Conservation (phyloP, 495 filamentous ascomycete species). For the Saxophila tyrrhenica region DNA sequence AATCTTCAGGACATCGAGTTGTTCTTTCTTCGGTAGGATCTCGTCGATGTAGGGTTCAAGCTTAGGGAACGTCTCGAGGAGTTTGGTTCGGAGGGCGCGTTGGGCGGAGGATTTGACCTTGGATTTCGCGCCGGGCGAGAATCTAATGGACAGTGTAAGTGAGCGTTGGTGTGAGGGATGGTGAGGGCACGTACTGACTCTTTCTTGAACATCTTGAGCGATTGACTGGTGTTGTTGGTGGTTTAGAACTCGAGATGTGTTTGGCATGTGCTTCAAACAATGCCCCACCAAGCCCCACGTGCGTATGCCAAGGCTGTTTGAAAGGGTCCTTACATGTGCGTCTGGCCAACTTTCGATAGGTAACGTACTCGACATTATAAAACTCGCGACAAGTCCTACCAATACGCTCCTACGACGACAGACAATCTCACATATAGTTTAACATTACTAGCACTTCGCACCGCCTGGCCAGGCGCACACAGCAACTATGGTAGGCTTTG, state of each 20-base stretch:
- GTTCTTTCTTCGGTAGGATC: conserved; percentile 90
- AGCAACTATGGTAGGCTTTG: not conserved
- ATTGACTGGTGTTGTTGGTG: too few species aligned
- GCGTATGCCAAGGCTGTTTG: too few species aligned
- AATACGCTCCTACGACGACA: too few species aligned
- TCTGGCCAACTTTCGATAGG: too few species aligned
- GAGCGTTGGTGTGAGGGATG: conserved; percentile 7
- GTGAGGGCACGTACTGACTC: conserved; percentile 13
- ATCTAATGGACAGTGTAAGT: conserved; percentile 34
- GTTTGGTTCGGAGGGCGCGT: conserved; percentile 67
- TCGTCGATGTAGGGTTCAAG: conserved; percentile 86
- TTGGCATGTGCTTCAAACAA: too few species aligned
- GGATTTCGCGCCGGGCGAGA: conserved; percentile 67
- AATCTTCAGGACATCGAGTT: conserved; percentile 81
- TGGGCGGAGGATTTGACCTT: conserved; percentile 97
- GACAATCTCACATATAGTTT: too few species aligned
- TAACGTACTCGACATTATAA: too few species aligned
- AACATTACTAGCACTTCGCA: too few species aligned
- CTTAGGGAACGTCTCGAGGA: conserved; percentile 73
- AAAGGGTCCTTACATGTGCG: too few species aligned
- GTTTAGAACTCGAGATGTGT: too few species aligned
- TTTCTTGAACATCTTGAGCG: conserved; percentile 20
- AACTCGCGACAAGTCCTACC: too few species aligned
- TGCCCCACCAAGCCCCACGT: not conserved
- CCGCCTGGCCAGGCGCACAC: not conserved